Conservation (phyloP, 2,329 filamentous ascomycete genomes). For the Alternaria triticimaculans region DNA sequence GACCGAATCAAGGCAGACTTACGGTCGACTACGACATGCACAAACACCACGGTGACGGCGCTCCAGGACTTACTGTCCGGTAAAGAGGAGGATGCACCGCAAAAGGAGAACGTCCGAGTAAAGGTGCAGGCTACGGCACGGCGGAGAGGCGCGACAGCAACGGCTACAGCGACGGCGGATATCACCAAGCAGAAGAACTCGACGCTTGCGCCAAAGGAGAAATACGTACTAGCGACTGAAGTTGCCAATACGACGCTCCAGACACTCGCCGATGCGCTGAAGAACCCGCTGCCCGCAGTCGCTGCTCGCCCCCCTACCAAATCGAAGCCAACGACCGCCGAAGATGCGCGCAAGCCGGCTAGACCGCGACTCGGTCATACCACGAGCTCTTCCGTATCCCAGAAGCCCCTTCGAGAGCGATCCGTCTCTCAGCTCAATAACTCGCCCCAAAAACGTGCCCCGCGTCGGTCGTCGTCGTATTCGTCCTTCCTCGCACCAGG, state of each 20-base stretch:
- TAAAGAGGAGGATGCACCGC: slow-evolving; percentile 41
- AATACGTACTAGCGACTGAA: slow-evolving; percentile 72
- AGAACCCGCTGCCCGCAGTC: slow-evolving; percentile 46
- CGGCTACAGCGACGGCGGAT: slow-evolving; percentile 39
- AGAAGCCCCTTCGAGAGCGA: slow-evolving; percentile 67
- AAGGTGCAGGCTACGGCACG: slow-evolving; percentile 35
- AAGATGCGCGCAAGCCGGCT: slow-evolving; percentile 30
- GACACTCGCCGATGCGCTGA: slow-evolving; percentile 70
- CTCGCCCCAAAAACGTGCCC: slow-evolving; percentile 53
- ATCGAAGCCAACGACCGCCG: slow-evolving; percentile 32
- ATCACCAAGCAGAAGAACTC: slow-evolving; percentile 45
- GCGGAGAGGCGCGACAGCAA: slow-evolving; percentile 41
- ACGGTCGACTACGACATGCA: slow-evolving; percentile 57
- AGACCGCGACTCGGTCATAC: slow-evolving; percentile 24
- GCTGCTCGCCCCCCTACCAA: slow-evolving; percentile 22
- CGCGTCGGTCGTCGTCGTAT: slow-evolving; percentile 49
- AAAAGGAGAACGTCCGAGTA: slow-evolving; percentile 42
- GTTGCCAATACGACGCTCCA: slow-evolving; percentile 75
- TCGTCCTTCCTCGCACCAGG: slow-evolving; percentile 34
- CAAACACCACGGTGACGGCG: slow-evolving; percentile 53
- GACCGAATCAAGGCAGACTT: slow-evolving; percentile 59
- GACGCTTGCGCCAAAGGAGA: slow-evolving; percentile 63
- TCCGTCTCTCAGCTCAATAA: slow-evolving; percentile 67
- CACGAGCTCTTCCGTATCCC: slow-evolving; percentile 50
- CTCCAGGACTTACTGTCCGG: slow-evolving; percentile 55